Base-by-base conservation (phyloP, 2,329 filamentous ascomycete species). In the Beauveria bassiana region DNA sequence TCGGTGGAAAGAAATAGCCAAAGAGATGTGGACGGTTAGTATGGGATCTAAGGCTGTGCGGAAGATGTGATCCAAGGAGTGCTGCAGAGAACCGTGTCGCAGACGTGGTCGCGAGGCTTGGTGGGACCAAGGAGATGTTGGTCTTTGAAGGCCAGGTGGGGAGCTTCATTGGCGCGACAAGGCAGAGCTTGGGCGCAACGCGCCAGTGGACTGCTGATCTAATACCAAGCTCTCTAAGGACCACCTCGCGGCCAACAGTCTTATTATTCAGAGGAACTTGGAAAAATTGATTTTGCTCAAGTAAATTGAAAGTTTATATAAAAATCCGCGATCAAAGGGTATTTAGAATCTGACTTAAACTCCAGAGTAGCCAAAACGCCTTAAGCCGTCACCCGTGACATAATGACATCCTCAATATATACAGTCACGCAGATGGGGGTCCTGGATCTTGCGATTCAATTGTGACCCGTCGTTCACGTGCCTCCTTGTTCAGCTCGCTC, bases 401-500 rank as follows among this genome's bases (percentile, higher is more conserved):
- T 22, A 47, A 14, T 24, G 34, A 45, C 31, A 6, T n/a, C 47
- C 16, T 40, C 47, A 24, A 26, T 18, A 58, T 26, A 22, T 28
- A 45, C 47, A 59, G 31, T 70, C 70, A 70, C 68, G 69, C 67
- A 61, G 65, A 68, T 66, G 69, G 66, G 42, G 53, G 66, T 8
- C 65, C 67, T 24, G 16, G 26, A 18, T 65, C 63, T 16, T 70
- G 69, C 46, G 67, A 69, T 26, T 66, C 66, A 12, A 70, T 69
- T 10, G 61, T 65, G 2, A 66, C 64, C 47, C 72, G 73, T 26
- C 74, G 75, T 58, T 78, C 75, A 55, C 77, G 77, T 3, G 79
- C 81, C 69, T 84, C 81, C 2, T 73, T 74, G 63, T 79, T 79
- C 42, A 84, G 70, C 69, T 83, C 81, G 67, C 77, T 82, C 47